Conservation (phyloP, 768 basidiomycete genomes). For the Mycena galopus region DNA sequence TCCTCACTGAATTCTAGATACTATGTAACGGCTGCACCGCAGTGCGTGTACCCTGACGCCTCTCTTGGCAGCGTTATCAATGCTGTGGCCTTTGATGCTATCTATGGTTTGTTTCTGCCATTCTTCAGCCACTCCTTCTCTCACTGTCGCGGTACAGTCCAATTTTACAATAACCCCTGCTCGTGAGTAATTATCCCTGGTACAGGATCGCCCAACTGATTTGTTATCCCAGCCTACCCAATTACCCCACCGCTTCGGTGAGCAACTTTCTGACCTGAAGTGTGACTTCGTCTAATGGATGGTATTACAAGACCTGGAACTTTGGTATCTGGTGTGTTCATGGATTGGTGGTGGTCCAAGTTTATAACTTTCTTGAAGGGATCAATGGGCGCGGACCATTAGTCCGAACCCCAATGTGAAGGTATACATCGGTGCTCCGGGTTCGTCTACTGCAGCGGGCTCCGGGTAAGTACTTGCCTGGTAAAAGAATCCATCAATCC, state of each 20-base stretch:
- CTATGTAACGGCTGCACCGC: slow-evolving; percentile 75
- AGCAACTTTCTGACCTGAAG: slow-evolving; percentile 36
- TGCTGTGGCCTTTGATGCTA: slow-evolving; percentile 73
- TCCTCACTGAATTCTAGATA: slow-evolving; percentile 55
- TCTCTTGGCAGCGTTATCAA: slow-evolving; percentile 72
- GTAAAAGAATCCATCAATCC: neutral
- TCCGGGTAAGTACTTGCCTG: slow-evolving; percentile 49
- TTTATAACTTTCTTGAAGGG: slow-evolving; percentile 53
- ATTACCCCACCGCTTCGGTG: slow-evolving; percentile 63
- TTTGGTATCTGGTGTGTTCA: slow-evolving; percentile 66
- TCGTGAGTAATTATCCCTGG: slow-evolving; percentile 37
- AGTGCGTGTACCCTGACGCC: slow-evolving; percentile 79
- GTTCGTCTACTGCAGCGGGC: slow-evolving; percentile 67
- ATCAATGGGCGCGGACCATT: slow-evolving; percentile 70
- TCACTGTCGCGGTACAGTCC: slow-evolving; percentile 40
- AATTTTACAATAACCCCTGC: slow-evolving; percentile 72
- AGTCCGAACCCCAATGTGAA: slow-evolving; percentile 74
- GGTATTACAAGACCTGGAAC: slow-evolving; percentile 66
- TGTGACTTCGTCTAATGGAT: slow-evolving; percentile 26
- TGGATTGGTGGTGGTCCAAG: neutral
- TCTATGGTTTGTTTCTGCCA: slow-evolving; percentile 62
- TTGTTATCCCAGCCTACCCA: slow-evolving; percentile 47
- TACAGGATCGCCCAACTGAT: neutral
- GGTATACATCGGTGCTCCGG: slow-evolving; percentile 76
- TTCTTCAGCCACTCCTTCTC: neutral